Evolutionary conservation across 768 basidiomycete species (phyloP), one percentile per base, ranked within the genome.

Genomic region (Lactifluus piperatus): DNA sequence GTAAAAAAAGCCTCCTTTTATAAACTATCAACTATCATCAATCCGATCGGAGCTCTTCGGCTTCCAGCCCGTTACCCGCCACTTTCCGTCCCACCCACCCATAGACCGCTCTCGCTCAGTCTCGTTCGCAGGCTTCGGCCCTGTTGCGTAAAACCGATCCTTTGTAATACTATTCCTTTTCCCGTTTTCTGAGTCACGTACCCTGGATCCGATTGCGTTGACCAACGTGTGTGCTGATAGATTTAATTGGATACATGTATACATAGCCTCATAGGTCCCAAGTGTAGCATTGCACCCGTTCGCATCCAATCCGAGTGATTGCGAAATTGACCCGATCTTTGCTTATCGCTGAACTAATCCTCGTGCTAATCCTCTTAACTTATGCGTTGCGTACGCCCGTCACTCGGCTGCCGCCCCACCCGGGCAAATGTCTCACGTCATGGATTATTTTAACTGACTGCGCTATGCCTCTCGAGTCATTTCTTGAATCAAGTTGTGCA

Each of bases 11-110:
- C n/a, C 29, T 29, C 34, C 26, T 54, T 62, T 54, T 63, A 63
- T 20, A 41, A 9, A 1, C 26, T 4, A 30, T 49, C 44, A 11
- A 34, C 56, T 56, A 52, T 63, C 54, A 24, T 54, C 39, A 26
- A 61, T 63, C 62, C 39, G 32, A 61, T 63, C 62, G 62, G 58
- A 62, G 29, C 29, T 44, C 54, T 43, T 61, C 58, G 50, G 54
- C 54, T 30, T 27, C 26, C 48, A 46, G 16, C 16, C 29, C 34
- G 26, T 51, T 32, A n/a, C 29, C 37, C 48, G 56, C 5, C 39
- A 18, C 8, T 14, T n/a, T n/a, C 18, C 39, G n/a, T n/a, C n/a
- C n/a, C n/a, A n/a, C n/a, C n/a, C n/a, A n/a, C n/a, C n/a, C n/a
- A n/a, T n/a, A n/a, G 16, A n/a, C 18, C 18, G 18, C 39, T n/a